Evolutionary conservation across 331 rosid genomes (phyloP).

Genomic region (Cydonia oblonga): DNA sequence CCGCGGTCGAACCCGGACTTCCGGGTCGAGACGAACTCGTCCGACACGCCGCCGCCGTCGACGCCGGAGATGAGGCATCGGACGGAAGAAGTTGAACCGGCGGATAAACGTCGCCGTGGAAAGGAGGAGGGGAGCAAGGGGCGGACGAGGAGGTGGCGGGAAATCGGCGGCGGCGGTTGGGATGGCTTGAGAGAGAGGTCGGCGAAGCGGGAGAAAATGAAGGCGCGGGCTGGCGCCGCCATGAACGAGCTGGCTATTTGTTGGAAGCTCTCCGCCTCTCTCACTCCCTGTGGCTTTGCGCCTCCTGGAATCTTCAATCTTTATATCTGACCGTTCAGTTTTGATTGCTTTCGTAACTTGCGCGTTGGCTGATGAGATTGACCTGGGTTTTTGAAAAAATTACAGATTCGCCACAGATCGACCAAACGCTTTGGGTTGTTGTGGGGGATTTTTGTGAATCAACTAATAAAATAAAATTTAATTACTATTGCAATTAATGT

Average conservation of each 20-base stretch:
- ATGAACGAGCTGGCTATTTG: constrained; percentile 10
- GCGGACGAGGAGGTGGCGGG: constrained; percentile 11
- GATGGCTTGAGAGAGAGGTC: constrained; percentile 32
- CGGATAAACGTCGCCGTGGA: constrained; percentile 11
- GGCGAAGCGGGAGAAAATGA: constrained; percentile 43
- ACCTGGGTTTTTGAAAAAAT: background rate
- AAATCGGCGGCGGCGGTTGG: constrained; percentile 15
- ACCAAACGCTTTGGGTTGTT: background rate
- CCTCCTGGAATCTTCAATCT: background rate
- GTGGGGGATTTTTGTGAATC: background rate
- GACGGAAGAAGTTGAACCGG: constrained; percentile 1
- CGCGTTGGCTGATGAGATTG: background rate
- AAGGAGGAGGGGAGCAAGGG: constrained; percentile 8
- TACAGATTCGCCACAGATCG: constrained; percentile 18
- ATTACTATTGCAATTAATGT: background rate
- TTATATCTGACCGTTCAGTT: background rate
- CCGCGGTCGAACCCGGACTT: constrained; percentile 64
- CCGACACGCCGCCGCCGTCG: constrained; percentile 69
- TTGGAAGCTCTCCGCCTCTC: background rate
- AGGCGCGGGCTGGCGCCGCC: constrained; percentile 60
- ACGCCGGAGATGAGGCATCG: constrained; percentile 54
- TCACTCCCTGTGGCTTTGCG: background rate
- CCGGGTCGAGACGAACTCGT: constrained; percentile 76
- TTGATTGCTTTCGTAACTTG: background rate
- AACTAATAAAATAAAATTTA: background rate